Evolutionary conservation across 192 early-diverging fungal species (phyloP).

Genomic region (Gamsiella multidivaricata): DNA sequence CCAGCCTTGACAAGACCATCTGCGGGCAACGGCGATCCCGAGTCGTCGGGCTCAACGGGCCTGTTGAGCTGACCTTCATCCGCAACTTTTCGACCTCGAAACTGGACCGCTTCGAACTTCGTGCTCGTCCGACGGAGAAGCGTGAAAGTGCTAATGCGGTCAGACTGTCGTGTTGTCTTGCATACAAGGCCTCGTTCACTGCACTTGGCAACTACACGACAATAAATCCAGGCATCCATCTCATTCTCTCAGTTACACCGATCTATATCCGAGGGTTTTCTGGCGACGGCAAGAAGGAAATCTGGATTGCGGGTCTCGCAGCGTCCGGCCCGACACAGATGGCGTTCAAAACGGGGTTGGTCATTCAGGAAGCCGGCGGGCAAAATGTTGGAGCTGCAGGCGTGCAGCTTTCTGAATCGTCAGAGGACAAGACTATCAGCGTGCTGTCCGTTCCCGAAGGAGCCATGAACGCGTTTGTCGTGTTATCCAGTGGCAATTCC

Average conservation of each 20-base stretch:
- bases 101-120: constrained; percentile 55
- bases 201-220: constrained; percentile 70
- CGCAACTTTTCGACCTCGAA: constrained; percentile 71
- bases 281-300: constrained; percentile 54
- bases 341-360: constrained; percentile 66
- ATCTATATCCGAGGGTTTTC: constrained; percentile 58
- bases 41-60: constrained; percentile 12
- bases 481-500: constrained; percentile 21
- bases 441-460: constrained; percentile 36
- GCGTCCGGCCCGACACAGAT: constrained; percentile 62
- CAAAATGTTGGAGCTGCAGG: constrained; percentile 12
- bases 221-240: constrained; percentile 56
- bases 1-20: constrained; percentile 55
- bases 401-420: constrained; percentile 15
- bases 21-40: constrained; percentile 58
- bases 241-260: constrained; percentile 69
- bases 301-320: constrained; percentile 74
- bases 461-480: constrained; percentile 20
- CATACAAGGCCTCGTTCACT: constrained; percentile 73
- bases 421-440: constrained; percentile 1
- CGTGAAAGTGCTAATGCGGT: constrained; percentile 3
- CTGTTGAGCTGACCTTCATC: constrained; percentile 65
- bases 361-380: constrained; percentile 52
- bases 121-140: constrained; percentile 2
- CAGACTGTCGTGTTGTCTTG: constrained; percentile 57